A percentile compares a stretch with the other conserved stretches of the same genome.
These are phyloP conservation scores for Spiraea crenata DNA, from an alignment of 331 rosid species.

Conservation along the genomic window DNA sequence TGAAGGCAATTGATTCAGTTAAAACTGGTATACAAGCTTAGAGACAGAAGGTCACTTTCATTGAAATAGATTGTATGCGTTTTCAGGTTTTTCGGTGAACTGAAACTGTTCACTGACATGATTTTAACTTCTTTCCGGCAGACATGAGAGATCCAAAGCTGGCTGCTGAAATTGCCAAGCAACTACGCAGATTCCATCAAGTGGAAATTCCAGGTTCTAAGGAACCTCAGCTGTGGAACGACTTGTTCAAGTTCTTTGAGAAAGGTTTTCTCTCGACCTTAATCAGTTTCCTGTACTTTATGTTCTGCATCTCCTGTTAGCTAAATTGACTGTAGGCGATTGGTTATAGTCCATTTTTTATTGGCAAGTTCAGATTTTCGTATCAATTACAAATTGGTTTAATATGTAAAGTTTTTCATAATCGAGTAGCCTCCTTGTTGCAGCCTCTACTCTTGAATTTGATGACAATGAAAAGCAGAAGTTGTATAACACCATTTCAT, in stretches of 20 bases:
- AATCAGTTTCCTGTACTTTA: constrained; percentile 4
- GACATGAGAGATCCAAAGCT: constrained; percentile 77
- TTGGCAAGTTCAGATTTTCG: not conserved
- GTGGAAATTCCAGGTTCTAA: constrained; percentile 79
- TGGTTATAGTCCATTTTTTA: constrained; percentile 18
- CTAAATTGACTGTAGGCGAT: constrained; percentile 3
- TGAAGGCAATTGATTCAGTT: not conserved
- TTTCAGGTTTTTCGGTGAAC: constrained; percentile 26
- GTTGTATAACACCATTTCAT: constrained; percentile 57
- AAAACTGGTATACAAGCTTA: constrained; percentile 2
- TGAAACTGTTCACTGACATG: constrained; percentile 34
- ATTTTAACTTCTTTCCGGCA: constrained; percentile 41
- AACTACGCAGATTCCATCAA: constrained; percentile 64
- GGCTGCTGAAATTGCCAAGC: constrained; percentile 74
- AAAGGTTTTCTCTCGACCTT: constrained; percentile 52
- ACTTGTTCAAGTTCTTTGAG: constrained; percentile 65
- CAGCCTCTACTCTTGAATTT: constrained; percentile 78
- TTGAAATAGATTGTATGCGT: constrained; percentile 17
- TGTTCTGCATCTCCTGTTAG: constrained; percentile 2
- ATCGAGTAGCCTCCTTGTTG: constrained; percentile 10
- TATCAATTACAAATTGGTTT: not conserved
- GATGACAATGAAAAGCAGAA: constrained; percentile 61
- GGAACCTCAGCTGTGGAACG: constrained; percentile 90
- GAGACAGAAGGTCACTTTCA: not conserved
- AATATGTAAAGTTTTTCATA: constrained; percentile 11